A percentile compares a stretch with the other conserved stretches of the same genome.
These are phyloP conservation scores for Termitomyces sp. DNA, from an alignment of 768 basidiomycete genomes.

Conservation along the genomic window DNA sequence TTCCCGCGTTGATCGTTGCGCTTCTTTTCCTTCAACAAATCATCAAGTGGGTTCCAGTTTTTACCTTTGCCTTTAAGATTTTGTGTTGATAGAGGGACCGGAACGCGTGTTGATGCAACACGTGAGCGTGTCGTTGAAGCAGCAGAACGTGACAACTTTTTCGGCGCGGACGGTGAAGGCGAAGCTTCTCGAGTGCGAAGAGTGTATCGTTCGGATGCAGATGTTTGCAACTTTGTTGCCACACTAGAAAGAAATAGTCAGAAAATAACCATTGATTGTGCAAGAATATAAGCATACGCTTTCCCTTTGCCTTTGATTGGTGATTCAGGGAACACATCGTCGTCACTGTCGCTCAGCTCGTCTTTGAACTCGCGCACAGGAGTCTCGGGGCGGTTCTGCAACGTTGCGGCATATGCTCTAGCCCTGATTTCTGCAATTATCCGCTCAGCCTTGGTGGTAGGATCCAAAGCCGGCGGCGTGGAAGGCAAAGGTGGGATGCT, in stretches of 20 bases:
- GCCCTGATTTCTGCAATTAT: slow-evolving; percentile 66
- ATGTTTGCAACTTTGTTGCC: neutral
- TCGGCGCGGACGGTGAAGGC: slow-evolving; percentile 12
- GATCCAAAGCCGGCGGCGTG: slow-evolving; percentile 33
- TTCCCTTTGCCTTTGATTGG: slow-evolving; percentile 15
- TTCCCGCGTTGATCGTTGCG: slow-evolving; percentile 35
- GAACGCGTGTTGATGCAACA: slow-evolving; percentile 7
- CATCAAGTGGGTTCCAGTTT: slow-evolving; percentile 47
- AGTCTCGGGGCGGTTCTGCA: slow-evolving; percentile 42
- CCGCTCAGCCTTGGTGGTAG: slow-evolving; percentile 46
- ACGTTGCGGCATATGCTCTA: slow-evolving; percentile 45
- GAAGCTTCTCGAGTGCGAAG: slow-evolving; percentile 11
- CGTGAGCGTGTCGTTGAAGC: slow-evolving; percentile 13
- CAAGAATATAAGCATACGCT: slow-evolving; percentile 5
- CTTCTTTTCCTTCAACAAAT: slow-evolving; percentile 52
- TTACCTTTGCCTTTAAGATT: slow-evolving; percentile 17
- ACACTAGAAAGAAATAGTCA: neutral
- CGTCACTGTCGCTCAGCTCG: slow-evolving; percentile 53
- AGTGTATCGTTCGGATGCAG: slow-evolving; percentile 4
- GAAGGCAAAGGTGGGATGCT: slow-evolving; percentile 20
- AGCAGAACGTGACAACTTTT: slow-evolving; percentile 1
- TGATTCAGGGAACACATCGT: slow-evolving; percentile 29
- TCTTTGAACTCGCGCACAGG: slow-evolving; percentile 34
- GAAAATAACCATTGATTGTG: neutral
- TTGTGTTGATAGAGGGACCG: slow-evolving; percentile 8